Evolutionary conservation across 768 basidiomycete genomes (phyloP).

Genomic region (Lentinula aciculospora): DNA sequence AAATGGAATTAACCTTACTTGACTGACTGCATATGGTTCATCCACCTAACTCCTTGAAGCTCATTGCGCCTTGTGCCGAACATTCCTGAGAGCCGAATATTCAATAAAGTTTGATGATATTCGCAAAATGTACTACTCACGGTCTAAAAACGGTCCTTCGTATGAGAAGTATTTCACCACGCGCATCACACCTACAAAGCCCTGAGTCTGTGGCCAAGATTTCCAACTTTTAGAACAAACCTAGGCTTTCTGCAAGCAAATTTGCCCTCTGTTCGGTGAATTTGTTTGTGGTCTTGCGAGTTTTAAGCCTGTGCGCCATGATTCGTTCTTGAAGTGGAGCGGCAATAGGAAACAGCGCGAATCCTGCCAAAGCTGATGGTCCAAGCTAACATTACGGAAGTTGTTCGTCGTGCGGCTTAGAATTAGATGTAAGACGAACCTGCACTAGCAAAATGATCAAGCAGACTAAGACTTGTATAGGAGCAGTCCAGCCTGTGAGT

Average conservation of each 20-base stretch:
- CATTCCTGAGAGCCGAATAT: conserved; percentile 45
- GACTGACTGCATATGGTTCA: conserved; percentile 55
- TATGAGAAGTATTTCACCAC: conserved; percentile 78
- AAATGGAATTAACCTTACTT: conserved; percentile 35
- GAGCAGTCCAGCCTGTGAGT: conserved; percentile 55
- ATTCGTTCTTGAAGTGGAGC: conserved; percentile 59
- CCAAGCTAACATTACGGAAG: conserved; percentile 40
- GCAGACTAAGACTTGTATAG: conserved; percentile 58
- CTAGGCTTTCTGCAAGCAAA: conserved; percentile 59
- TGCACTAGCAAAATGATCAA: conserved; percentile 54
- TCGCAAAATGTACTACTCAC: conserved; percentile 27
- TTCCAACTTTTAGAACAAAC: conserved; percentile 20
- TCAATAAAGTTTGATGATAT: background rate
- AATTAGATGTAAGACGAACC: conserved; percentile 22
- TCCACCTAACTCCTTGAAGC: conserved; percentile 47
- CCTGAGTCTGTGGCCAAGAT: background rate
- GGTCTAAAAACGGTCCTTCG: conserved; percentile 59
- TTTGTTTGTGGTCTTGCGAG: conserved; percentile 49
- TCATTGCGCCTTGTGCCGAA: conserved; percentile 48
- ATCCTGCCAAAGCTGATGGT: conserved; percentile 65
- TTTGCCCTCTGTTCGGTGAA: conserved; percentile 62
- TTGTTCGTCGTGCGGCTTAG: conserved; percentile 6
- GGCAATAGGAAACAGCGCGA: conserved; percentile 57
- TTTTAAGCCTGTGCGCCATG: conserved; percentile 52
- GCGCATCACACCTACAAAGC: conserved; percentile 51